Evolutionary conservation across 2,329 filamentous ascomycete species (phyloP).

Genomic region (Epichloe scottii): DNA sequence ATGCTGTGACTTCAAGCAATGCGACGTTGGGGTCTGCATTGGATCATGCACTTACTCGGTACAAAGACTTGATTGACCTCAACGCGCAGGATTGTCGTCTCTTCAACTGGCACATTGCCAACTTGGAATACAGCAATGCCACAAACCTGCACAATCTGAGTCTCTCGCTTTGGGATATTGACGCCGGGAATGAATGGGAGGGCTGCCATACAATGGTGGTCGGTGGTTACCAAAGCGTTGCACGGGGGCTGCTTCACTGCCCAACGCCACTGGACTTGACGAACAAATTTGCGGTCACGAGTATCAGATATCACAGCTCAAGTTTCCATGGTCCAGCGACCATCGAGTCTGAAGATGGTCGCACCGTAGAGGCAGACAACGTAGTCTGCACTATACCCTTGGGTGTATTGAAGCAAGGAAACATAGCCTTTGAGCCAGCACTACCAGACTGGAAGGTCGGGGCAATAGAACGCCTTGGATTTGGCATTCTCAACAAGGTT

Average conservation of each 20-base stretch:
- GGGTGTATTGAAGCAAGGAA: constrained; percentile 77
- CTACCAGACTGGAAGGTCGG: constrained; percentile 78
- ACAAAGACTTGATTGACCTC: constrained; percentile 69
- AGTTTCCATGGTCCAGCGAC: constrained; percentile 35
- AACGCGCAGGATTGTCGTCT: constrained; percentile 78
- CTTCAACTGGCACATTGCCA: constrained; percentile 96
- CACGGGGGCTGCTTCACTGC: constrained; percentile 69
- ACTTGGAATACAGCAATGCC: constrained; percentile 94
- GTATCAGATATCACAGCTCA: constrained; percentile 50
- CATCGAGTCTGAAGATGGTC: constrained; percentile 68
- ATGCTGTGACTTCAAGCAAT: constrained; percentile 46
- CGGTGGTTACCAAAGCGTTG: constrained; percentile 86
- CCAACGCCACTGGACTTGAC: constrained; percentile 68
- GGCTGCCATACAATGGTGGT: constrained; percentile 87
- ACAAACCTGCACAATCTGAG: constrained; percentile 78
- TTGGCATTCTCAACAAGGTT: constrained; percentile 90
- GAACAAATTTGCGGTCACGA: constrained; percentile 59
- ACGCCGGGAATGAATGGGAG: constrained; percentile 95
- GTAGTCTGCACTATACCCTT: constrained; percentile 85
- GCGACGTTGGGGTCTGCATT: constrained; percentile 84
- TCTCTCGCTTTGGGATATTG: constrained; percentile 88
- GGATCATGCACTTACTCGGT: constrained; percentile 83
- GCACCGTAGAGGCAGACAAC: constrained; percentile 68
- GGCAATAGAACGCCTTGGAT: constrained; percentile 74
- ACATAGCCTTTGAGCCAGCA: constrained; percentile 74